These are phyloP conservation scores for Blumeriella jaapii DNA, from an alignment of 2,329 filamentous ascomycete genomes.

Conservation along the genomic window DNA sequence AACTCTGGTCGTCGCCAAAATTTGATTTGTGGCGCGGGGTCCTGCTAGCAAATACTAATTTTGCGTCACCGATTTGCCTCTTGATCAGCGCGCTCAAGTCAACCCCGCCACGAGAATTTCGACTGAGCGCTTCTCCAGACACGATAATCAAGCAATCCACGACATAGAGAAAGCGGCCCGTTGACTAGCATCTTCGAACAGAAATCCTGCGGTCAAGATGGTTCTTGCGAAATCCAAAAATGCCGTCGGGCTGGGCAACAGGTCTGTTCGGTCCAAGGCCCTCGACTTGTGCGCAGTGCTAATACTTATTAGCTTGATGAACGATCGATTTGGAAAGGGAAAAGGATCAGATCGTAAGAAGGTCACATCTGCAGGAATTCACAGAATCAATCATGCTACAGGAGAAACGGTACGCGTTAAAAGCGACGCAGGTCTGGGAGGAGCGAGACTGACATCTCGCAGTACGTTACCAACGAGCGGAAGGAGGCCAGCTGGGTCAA, in stretches of 20 bases:
- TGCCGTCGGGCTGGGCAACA: constrained; percentile 83
- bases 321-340: constrained; percentile 91
- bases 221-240: constrained; percentile 88
- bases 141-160: background rate
- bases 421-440: background rate
- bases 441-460: constrained; percentile 17
- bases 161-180: too few species aligned
- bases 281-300: constrained; percentile 5
- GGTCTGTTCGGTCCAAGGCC: constrained; percentile 8
- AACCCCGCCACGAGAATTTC: constrained; percentile 9
- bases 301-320: constrained; percentile 62
- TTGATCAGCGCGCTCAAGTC: constrained; percentile 16
- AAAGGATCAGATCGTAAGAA: constrained; percentile 77
- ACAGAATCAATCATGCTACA: constrained; percentile 63
- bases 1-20: too few species aligned
- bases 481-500: constrained; percentile 96
- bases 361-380: constrained; percentile 40
- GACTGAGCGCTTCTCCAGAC: constrained; percentile 26
- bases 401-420: constrained; percentile 52
- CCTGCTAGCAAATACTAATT: too few species aligned
- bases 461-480: constrained; percentile 83
- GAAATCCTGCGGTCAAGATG: constrained; percentile 35
- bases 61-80: constrained; percentile 17
- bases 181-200: background rate
- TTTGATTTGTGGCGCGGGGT: too few species aligned